Percentiles rank a stretch among this genome's conserved stretches.
Conservation (phyloP, 2,329 filamentous ascomycete genomes). For the Hymenoscyphus fructigenus region DNA sequence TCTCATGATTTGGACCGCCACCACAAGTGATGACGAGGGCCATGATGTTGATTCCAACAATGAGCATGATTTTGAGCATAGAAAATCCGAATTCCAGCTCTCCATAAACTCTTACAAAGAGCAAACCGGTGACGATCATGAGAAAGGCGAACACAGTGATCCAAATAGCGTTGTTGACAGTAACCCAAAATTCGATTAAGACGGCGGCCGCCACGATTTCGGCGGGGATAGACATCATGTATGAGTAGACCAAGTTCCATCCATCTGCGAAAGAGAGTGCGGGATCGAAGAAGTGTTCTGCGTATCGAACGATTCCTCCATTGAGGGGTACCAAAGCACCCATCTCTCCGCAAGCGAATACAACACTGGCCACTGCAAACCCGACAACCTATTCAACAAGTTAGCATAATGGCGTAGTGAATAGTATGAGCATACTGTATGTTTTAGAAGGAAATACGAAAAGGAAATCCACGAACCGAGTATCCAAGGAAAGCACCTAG, state of each 20-base stretch:
- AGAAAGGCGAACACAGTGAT: constrained; percentile 41
- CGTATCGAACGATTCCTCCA: constrained; percentile 39
- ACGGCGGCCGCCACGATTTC: constrained; percentile 64
- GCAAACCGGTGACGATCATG: constrained; percentile 38
- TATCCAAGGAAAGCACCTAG: constrained; percentile 45
- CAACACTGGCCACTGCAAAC: constrained; percentile 42
- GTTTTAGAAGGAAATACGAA: constrained; percentile 10
- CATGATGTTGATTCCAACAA: constrained; percentile 62
- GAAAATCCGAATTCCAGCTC: constrained; percentile 58
- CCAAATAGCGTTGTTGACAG: constrained; percentile 47
- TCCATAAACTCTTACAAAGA: constrained; percentile 44
- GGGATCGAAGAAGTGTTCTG: constrained; percentile 41
- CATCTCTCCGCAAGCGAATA: background rate
- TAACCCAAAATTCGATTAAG: constrained; percentile 63
- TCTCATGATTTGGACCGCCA: constrained; percentile 56
- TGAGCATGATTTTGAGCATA: constrained; percentile 58
- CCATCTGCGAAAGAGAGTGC: constrained; percentile 38
- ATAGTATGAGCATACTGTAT: constrained; percentile 50
- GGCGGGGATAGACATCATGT: constrained; percentile 37
- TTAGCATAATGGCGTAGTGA: constrained; percentile 44
- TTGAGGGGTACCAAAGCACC: constrained; percentile 48
- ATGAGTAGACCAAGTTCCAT: constrained; percentile 36
- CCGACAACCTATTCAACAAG: constrained; percentile 51
- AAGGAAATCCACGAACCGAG: background rate
- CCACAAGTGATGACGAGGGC: constrained; percentile 62